Evolutionary conservation across 495 filamentous ascomycete genomes (phyloP).

Genomic region (Pyrenula aspistea): DNA sequence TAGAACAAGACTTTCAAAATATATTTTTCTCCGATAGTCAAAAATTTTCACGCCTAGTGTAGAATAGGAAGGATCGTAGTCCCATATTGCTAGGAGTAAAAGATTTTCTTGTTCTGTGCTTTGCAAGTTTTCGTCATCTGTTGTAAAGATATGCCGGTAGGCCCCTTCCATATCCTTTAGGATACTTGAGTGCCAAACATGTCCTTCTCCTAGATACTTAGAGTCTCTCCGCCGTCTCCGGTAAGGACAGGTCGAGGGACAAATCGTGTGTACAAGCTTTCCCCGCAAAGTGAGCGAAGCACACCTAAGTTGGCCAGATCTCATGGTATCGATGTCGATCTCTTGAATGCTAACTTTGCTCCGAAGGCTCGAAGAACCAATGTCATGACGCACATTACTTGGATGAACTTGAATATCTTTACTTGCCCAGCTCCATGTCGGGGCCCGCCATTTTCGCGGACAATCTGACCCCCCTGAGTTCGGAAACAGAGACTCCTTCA

Average conservation of each 20-base stretch:
- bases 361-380: not conserved
- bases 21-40: not conserved
- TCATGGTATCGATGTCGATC: not conserved
- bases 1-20: not conserved
- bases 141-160: not conserved
- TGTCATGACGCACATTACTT: not conserved
- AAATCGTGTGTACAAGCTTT: not conserved
- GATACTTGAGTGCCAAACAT: not conserved
- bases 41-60: not conserved
- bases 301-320: not conserved
- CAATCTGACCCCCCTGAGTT: not conserved
- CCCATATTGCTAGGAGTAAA: not conserved
- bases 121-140: not conserved
- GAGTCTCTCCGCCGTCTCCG: not conserved
- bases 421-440: not conserved
- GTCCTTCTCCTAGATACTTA: not conserved
- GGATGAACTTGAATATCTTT: not conserved
- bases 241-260: no score
- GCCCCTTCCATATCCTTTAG: not conserved
- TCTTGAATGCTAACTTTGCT: not conserved
- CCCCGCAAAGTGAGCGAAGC: not conserved
- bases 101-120: not conserved
- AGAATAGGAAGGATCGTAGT: not conserved
- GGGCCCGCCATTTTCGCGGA: not conserved
- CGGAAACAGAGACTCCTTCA: not conserved